Evolutionary conservation across 2,329 filamentous ascomycete genomes (phyloP).

Genomic region (Pseudogymnoascus sp.): DNA sequence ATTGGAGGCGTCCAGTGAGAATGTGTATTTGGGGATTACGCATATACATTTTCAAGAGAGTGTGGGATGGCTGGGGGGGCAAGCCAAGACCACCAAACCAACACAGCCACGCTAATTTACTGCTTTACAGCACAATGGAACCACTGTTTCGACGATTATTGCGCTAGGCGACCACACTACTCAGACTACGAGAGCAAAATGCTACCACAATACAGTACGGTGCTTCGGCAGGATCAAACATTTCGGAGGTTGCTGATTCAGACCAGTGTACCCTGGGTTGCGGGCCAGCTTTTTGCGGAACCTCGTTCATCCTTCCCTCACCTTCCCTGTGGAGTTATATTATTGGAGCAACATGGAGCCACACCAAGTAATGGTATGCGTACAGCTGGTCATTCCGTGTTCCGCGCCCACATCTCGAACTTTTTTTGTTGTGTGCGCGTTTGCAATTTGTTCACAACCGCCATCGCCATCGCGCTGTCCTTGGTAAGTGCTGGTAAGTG

Average conservation of each 20-base stretch:
- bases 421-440: slow-evolving; percentile 2
- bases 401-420: neutral
- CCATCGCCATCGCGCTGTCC: neutral
- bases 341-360: slow-evolving; percentile 7
- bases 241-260: slow-evolving; percentile 8
- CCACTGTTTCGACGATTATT: slow-evolving; percentile 7
- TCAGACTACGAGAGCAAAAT: neutral
- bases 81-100: slow-evolving; percentile 5
- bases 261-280: slow-evolving; percentile 7
- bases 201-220: neutral
- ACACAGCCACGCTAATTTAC: slow-evolving; percentile 8
- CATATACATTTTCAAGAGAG: slow-evolving; percentile 5
- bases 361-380: neutral
- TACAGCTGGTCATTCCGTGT: neutral
- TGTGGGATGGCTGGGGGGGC: slow-evolving; percentile 1
- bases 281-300: slow-evolving; percentile 7
- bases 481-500: neutral
- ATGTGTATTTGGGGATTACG: slow-evolving; percentile 1
- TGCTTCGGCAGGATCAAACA: slow-evolving; percentile 7
- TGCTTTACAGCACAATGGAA: slow-evolving; percentile 4
- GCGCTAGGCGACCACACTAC: slow-evolving; percentile 3
- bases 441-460: slow-evolving; percentile 7
- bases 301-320: neutral
- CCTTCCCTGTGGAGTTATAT: slow-evolving; percentile 2
- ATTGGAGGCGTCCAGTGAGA: slow-evolving; percentile 6